Evolutionary conservation across 2,329 filamentous ascomycete species (phyloP).

Genomic region (Trichoderma harzianum): DNA sequence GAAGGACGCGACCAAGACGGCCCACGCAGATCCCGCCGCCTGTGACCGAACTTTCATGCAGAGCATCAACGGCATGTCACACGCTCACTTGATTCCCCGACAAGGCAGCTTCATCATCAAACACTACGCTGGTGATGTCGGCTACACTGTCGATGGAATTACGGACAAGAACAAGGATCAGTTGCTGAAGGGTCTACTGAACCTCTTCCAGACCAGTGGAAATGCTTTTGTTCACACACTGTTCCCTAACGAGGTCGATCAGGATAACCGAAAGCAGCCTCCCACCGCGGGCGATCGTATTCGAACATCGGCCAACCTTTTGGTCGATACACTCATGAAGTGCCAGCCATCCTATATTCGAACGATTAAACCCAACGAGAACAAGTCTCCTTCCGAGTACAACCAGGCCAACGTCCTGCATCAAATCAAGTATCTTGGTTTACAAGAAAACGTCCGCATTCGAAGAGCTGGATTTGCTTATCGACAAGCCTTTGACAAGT

Average conservation of each 20-base stretch:
- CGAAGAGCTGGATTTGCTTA: conserved; percentile 95
- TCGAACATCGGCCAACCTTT: conserved; percentile 86
- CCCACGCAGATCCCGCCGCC: conserved; percentile 88
- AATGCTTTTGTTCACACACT: conserved; percentile 84
- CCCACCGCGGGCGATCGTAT: conserved; percentile 97
- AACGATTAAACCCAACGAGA: conserved; percentile 99
- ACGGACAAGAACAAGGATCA: conserved; percentile 99
- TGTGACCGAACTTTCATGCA: conserved; percentile 96
- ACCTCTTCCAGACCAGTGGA: conserved; percentile 76
- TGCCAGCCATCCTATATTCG: conserved; percentile 96
- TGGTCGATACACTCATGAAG: conserved; percentile 95
- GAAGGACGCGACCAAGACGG: conserved; percentile 98
- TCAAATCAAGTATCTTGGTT: conserved; percentile 97
- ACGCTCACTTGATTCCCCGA: conserved; percentile 84
- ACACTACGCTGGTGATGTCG: conserved; percentile 96
- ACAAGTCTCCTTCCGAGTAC: conserved; percentile 93
- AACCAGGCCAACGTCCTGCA: conserved; percentile 90
- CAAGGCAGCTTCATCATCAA: conserved; percentile 98
- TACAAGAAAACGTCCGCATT: conserved; percentile 99
- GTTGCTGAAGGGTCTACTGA: conserved; percentile 87
- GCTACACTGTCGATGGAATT: conserved; percentile 91
- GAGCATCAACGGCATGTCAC: conserved; percentile 83
- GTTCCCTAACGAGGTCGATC: conserved; percentile 90
- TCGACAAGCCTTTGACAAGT: conserved; percentile 95
- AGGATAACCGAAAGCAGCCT: conserved; percentile 90